Conservation (phyloP, 2,329 filamentous ascomycete species). For the Didymella pinodella region DNA sequence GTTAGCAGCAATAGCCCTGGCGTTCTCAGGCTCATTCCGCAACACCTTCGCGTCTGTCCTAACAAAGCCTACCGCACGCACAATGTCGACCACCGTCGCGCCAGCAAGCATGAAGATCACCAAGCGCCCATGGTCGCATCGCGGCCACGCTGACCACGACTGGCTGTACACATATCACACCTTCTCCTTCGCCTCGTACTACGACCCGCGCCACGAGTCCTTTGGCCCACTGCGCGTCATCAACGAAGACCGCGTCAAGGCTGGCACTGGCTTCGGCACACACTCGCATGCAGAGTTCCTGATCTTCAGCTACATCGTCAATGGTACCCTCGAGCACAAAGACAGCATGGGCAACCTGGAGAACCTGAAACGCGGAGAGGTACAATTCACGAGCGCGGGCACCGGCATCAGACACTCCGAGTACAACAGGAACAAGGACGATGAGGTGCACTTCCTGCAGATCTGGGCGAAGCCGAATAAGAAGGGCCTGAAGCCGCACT, state of each 20-base stretch:
- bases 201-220: constrained; percentile 70
- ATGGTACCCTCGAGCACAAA: constrained; percentile 84
- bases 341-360: constrained; percentile 77
- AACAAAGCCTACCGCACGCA: constrained; percentile 42
- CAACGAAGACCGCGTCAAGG: constrained; percentile 84
- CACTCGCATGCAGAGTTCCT: constrained; percentile 87
- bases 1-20: constrained; percentile 56
- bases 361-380: constrained; percentile 80
- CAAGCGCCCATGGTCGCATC: constrained; percentile 73
- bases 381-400: constrained; percentile 90
- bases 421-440: constrained; percentile 75
- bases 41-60: constrained; percentile 47
- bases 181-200: constrained; percentile 80
- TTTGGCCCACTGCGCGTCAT: constrained; percentile 84
- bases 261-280: constrained; percentile 79
- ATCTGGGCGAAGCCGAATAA: constrained; percentile 88
- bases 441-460: constrained; percentile 84
- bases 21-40: constrained; percentile 53
- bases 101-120: constrained; percentile 66
- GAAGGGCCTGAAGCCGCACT: constrained; percentile 73
- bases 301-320: constrained; percentile 89
- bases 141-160: constrained; percentile 82
- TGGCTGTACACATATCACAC: constrained; percentile 90
- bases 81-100: constrained; percentile 51
- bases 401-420: constrained; percentile 82